These are phyloP conservation scores for Metroxylon sagu DNA, from an alignment of 176 grass and related monocot genomes.

Conservation along the genomic window DNA sequence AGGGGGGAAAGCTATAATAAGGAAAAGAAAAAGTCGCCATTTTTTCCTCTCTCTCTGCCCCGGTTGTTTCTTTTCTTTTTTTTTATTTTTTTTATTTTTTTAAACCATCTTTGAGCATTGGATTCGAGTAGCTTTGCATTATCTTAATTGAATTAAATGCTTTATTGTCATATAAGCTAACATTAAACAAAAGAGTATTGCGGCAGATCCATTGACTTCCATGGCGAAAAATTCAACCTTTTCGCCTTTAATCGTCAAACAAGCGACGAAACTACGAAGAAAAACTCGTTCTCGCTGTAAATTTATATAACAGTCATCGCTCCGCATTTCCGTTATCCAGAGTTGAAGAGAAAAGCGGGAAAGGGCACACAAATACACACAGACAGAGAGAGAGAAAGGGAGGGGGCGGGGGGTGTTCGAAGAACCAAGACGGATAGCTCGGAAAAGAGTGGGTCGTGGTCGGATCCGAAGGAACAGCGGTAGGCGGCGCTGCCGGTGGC, in stretches of 20 bases:
- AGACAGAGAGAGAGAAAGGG: neutral
- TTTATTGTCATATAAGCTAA: neutral
- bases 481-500: neutral
- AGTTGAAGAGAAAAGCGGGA: neutral
- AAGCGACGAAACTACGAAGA: too few relatives aligned
- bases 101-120: neutral
- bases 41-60: neutral
- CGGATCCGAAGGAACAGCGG: constrained; percentile 7
- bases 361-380: too few relatives aligned
- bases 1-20: too few relatives aligned
- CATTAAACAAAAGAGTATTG: neutral
- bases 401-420: neutral
- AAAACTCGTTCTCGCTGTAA: too few relatives aligned
- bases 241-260: too few relatives aligned
- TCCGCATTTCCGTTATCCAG: too few relatives aligned
- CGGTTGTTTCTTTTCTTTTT: neutral
- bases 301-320: too few relatives aligned
- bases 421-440: neutral
- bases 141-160: neutral
- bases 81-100: neutral
- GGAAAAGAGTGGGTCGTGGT: neutral
- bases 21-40: neutral
- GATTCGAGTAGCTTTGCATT: constrained; percentile 8
- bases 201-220: neutral
- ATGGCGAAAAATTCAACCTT: neutral